phyloP scores from a whole-genome alignment of 2,329 filamentous ascomycete genomes.

The Cryphonectria nitschkei region DNA sequence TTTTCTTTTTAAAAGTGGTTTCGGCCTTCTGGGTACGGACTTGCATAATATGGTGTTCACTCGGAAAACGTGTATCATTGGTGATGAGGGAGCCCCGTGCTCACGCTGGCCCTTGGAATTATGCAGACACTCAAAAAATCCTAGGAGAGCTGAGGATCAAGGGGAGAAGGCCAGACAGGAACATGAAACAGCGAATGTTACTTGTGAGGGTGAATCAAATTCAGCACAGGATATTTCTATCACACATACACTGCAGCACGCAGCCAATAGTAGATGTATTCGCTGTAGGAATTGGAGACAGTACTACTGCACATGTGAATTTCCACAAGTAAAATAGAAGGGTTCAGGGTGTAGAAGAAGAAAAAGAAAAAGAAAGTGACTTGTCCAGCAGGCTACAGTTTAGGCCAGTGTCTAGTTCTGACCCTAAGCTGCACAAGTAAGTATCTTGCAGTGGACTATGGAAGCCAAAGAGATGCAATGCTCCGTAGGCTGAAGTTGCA shows the following conservation, averaged over 20 bases:
- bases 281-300: not conserved
- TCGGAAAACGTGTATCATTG: not conserved
- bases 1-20: not conserved
- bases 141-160: no score
- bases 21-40: not conserved
- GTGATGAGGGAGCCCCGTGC: no score
- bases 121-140: not conserved
- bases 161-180: not conserved
- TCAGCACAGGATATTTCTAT: not conserved
- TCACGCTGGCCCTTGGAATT: no score
- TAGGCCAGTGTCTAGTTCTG: not conserved
- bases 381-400: not conserved
- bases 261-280: not conserved
- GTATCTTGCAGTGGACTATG: not conserved
- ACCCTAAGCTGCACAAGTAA: not conserved
- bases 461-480: no score
- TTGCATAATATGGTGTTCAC: no score
- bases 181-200: not conserved
- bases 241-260: not conserved
- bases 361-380: not conserved
- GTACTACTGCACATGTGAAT: not conserved
- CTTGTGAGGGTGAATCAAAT: not conserved
- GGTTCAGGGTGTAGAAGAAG: not conserved
- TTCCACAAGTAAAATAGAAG: not conserved
- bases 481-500: not conserved